phyloP scores from a whole-genome alignment of 225 moss, liverwort and hornwort species.

The Takakia lepidozioides region DNA sequence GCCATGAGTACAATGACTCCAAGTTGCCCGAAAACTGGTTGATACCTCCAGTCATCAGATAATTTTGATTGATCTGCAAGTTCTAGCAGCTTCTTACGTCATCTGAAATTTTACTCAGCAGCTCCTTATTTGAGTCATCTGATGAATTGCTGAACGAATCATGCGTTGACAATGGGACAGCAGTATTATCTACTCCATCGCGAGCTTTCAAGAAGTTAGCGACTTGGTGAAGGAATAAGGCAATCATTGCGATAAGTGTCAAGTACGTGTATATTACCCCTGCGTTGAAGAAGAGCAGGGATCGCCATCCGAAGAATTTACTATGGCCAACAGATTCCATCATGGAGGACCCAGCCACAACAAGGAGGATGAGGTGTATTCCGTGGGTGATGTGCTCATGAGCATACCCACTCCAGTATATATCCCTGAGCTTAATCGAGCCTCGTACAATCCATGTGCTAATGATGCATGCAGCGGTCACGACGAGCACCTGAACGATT shows the following conservation, averaged over 20 bases:
- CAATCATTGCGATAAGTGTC: neutral
- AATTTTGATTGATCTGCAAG: no score
- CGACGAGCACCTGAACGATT: neutral
- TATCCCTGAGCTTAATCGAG: neutral
- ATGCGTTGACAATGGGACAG: no score
- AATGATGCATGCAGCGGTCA: conserved; percentile 4
- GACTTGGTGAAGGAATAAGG: conserved; percentile 4
- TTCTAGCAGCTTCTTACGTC: no score
- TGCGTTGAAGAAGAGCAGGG: conserved; percentile 3
- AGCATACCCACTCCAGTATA: neutral
- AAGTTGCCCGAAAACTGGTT: conserved; percentile 3
- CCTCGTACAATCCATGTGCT: neutral
- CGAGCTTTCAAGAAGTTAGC: neutral
- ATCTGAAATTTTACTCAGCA: no score
- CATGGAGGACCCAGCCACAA: conserved; percentile 4
- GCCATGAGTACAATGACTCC: neutral
- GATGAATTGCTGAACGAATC: no score
- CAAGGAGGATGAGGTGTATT: conserved; percentile 3
- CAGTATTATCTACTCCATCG: no score
- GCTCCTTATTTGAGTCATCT: no score
- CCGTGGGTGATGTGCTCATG: neutral
- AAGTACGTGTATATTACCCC: neutral
- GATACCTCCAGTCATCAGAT: conserved; percentile 5
- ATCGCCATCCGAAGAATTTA: conserved; percentile 3
- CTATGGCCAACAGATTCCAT: conserved; percentile 11